These are phyloP conservation scores for Beta vulgaris DNA, from an alignment of 148 eudicot genomes.

Conservation along the genomic window DNA sequence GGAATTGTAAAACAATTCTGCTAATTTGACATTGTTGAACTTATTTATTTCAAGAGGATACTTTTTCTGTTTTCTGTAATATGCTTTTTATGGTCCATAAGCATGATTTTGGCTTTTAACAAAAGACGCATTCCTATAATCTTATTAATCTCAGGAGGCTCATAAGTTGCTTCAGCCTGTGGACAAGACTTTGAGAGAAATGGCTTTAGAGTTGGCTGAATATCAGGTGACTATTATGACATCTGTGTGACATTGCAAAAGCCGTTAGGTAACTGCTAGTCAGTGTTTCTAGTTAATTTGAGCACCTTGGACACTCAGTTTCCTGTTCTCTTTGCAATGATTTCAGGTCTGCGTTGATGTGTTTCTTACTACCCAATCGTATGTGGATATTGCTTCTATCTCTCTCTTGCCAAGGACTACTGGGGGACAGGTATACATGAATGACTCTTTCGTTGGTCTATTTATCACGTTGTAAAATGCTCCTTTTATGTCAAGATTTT, in stretches of 20 bases:
- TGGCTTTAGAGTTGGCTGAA: conserved; percentile 96
- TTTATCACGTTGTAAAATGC: background rate
- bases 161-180: conserved; percentile 89
- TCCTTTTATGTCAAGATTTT: background rate
- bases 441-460: background rate
- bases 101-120: background rate
- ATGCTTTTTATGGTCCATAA: background rate
- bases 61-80: background rate
- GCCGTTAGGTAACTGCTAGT: background rate
- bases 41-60: background rate
- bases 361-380: conserved; percentile 83
- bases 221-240: conserved; percentile 61
- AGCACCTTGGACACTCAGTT: background rate
- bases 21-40: background rate
- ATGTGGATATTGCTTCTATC: conserved; percentile 86
- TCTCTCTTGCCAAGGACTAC: conserved; percentile 93
- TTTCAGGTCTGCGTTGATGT: conserved; percentile 93
- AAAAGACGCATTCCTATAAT: background rate
- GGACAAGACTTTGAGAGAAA: conserved; percentile 79
- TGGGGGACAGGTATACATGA: conserved; percentile 79
- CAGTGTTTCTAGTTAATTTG: background rate
- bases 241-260: background rate
- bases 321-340: background rate
- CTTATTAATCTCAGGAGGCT: conserved; percentile 59
- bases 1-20: no score